phyloP scores from a whole-genome alignment of 176 grass and related monocot genomes.

The Aegilops bicornis region DNA sequence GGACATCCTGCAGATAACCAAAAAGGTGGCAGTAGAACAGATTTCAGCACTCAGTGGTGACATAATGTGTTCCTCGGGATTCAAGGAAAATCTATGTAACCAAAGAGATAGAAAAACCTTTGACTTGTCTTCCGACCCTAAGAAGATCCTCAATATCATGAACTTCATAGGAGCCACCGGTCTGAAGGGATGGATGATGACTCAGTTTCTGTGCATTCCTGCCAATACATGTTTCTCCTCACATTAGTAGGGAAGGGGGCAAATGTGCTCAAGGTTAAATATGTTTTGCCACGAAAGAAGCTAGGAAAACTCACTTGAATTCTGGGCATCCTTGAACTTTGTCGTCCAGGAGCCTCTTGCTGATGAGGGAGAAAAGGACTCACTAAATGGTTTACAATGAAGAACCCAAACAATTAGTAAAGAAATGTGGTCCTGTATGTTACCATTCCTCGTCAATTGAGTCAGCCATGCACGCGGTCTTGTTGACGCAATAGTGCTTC shows the following conservation, averaged over 20 bases:
- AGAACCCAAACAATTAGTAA: neutral
- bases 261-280: neutral
- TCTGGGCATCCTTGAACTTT: conserved; percentile 69
- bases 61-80: neutral
- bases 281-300: conserved; percentile 11
- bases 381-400: conserved; percentile 15
- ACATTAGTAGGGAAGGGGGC: conserved; percentile 23
- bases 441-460: conserved; percentile 89
- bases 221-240: conserved; percentile 19
- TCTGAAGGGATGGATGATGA: conserved; percentile 85
- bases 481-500: conserved; percentile 91
- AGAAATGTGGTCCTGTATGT: neutral
- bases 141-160: conserved; percentile 99
- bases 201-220: conserved; percentile 95
- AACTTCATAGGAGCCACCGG: conserved; percentile 86
- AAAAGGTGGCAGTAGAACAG: conserved; percentile 12
- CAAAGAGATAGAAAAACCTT: conserved; percentile 60
- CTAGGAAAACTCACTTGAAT: conserved; percentile 73
- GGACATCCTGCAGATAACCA: conserved; percentile 63
- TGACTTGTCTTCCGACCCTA: conserved; percentile 59
- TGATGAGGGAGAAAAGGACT: conserved; percentile 25
- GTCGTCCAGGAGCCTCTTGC: conserved; percentile 72
- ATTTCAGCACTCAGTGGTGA: neutral
- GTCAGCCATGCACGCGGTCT: conserved; percentile 50
- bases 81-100: conserved; percentile 9